Conservation (phyloP, 108 stramenopile genomes). For the Cyclotella choctawhatcheeana region DNA sequence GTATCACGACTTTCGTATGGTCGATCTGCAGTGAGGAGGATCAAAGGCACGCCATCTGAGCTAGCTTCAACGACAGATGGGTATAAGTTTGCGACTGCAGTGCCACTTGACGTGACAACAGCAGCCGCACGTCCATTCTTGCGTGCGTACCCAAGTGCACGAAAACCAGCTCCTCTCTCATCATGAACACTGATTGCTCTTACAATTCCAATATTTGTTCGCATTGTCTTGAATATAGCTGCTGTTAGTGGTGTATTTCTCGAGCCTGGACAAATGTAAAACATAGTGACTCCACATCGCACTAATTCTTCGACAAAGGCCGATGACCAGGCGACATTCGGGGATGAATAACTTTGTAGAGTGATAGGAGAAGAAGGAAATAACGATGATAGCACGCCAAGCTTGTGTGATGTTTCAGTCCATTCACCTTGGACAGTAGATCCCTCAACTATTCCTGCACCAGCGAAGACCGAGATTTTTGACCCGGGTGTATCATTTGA, state of each 20-base stretch:
- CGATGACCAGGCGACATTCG: constrained; percentile 88
- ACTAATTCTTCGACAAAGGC: constrained; percentile 91
- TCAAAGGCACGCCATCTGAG: constrained; percentile 80
- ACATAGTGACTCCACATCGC: constrained; percentile 80
- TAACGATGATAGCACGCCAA: constrained; percentile 75
- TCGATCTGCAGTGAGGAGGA: constrained; percentile 92
- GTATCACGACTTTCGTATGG: constrained; percentile 89
- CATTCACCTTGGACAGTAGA: constrained; percentile 85
- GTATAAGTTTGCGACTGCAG: constrained; percentile 92
- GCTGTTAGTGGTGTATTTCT: constrained; percentile 90
- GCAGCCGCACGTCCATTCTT: constrained; percentile 77
- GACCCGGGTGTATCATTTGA: constrained; percentile 23
- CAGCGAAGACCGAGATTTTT: constrained; percentile 71
- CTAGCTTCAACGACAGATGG: constrained; percentile 89
- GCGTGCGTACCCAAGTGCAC: constrained; percentile 86
- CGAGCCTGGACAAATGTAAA: constrained; percentile 92
- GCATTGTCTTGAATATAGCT: constrained; percentile 69
- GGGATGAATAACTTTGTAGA: constrained; percentile 66
- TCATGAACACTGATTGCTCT: constrained; percentile 86
- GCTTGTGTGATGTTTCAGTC: constrained; percentile 82
- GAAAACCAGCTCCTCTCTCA: constrained; percentile 94
- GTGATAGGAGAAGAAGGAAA: constrained; percentile 84
- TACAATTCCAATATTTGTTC: constrained; percentile 69
- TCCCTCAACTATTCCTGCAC: constrained; percentile 87
- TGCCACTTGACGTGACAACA: constrained; percentile 92